Conservation (phyloP, 352 stramenopile species). For the Phytopythium sindhum region DNA sequence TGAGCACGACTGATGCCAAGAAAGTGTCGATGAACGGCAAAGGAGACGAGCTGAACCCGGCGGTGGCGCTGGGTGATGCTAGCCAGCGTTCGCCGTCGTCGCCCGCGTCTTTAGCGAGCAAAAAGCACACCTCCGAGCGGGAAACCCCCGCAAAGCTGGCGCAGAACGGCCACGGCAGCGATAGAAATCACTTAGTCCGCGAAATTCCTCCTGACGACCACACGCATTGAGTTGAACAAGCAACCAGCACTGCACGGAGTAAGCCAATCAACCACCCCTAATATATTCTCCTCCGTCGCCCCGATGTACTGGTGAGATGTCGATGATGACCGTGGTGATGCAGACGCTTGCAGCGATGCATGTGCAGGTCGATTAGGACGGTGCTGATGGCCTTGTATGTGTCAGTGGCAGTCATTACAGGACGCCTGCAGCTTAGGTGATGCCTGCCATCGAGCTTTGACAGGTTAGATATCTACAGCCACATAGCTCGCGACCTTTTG, state of each 20-base stretch:
- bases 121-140: background rate
- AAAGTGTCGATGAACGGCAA: background rate
- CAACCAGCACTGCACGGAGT: background rate
- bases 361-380: too few species aligned
- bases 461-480: too few species aligned
- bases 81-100: background rate
- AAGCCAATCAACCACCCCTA: background rate
- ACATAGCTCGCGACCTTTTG: background rate
- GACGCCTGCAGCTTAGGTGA: too few species aligned
- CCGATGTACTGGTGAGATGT: too few species aligned
- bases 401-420: too few species aligned
- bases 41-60: background rate
- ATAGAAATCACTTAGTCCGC: conserved; percentile 1
- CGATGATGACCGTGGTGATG: too few species aligned
- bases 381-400: too few species aligned
- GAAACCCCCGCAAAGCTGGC: background rate
- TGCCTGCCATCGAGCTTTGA: too few species aligned
- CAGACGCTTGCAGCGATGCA: too few species aligned
- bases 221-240: background rate
- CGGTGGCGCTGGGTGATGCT: background rate
- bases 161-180: background rate
- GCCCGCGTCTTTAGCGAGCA: background rate
- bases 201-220: background rate
- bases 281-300: conserved; percentile 8
- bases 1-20: background rate